A percentile compares a stretch with the other conserved stretches of the same genome.
Evolutionary conservation across 768 basidiomycete species (phyloP).

Genomic region (Termitomyces eurrhizus): DNA sequence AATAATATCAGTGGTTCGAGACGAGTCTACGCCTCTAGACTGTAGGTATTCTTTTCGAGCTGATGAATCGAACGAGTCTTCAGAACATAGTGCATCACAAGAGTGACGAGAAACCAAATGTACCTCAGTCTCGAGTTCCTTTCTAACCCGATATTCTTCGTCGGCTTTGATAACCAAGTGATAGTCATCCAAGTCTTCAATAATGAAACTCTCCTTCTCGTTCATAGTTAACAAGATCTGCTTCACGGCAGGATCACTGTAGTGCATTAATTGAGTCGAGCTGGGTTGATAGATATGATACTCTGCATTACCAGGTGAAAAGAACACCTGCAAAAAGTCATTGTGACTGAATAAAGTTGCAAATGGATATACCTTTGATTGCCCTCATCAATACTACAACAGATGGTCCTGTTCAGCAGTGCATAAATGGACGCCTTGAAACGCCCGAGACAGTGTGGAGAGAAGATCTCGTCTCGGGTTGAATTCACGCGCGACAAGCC

Average conservation of each 20-base stretch:
- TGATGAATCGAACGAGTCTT: not conserved
- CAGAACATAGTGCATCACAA: conserved; percentile 18
- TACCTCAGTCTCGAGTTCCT: conserved; percentile 75
- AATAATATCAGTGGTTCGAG: not conserved
- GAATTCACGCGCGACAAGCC: not conserved
- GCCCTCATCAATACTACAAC: conserved; percentile 1
- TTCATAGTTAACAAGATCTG: conserved; percentile 85
- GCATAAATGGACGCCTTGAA: not conserved
- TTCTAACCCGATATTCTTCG: conserved; percentile 68
- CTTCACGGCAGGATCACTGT: conserved; percentile 48
- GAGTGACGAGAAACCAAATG: conserved; percentile 14
- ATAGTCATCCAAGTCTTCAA: conserved; percentile 80
- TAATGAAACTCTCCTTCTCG: conserved; percentile 75
- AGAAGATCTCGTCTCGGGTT: not conserved
- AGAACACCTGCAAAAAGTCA: not conserved
- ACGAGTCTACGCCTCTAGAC: conserved; percentile 23
- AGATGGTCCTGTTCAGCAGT: conserved; percentile 45
- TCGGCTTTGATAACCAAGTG: conserved; percentile 68
- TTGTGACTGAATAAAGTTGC: not conserved
- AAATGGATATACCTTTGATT: conserved; percentile 1
- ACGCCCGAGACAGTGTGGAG: not conserved
- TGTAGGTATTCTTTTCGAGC: conserved; percentile 5
- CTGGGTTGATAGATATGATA: conserved; percentile 59
- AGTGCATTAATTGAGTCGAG: conserved; percentile 55
- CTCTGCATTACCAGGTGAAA: conserved; percentile 37